phyloP scores from a whole-genome alignment of 164 flowering plant species.

The Tetracentron sinense region DNA sequence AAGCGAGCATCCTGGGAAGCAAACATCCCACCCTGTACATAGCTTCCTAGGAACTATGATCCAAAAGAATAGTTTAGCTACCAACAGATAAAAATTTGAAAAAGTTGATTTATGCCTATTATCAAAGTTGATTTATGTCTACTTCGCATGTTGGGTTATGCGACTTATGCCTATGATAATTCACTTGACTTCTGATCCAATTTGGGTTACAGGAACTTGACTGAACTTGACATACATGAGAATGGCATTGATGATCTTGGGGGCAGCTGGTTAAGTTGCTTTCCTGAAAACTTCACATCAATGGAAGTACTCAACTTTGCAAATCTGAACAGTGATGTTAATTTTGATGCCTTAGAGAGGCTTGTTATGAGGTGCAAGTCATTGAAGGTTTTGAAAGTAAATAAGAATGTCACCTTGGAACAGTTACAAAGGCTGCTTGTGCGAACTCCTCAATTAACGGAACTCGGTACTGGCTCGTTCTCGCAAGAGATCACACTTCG shows the following conservation, averaged over 20 bases:
- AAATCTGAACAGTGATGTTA: conserved; percentile 33
- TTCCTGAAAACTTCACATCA: conserved; percentile 68
- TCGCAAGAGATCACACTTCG: conserved; percentile 38
- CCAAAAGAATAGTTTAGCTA: too few relatives aligned
- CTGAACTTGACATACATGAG: conserved; percentile 50
- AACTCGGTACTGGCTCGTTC: conserved; percentile 71
- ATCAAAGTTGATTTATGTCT: too few relatives aligned
- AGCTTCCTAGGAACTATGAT: too few relatives aligned
- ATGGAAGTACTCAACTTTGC: conserved; percentile 71
- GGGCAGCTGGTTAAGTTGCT: conserved; percentile 63
- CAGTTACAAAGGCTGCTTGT: conserved; percentile 54
- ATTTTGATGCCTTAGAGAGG: conserved; percentile 40
- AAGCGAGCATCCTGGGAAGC: too few relatives aligned
- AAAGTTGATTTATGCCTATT: too few relatives aligned
- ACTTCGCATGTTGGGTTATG: too few relatives aligned
- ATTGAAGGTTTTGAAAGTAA: conserved; percentile 58
- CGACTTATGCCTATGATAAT: too few relatives aligned
- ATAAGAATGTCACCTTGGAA: conserved; percentile 46
- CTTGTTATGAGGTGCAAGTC: conserved; percentile 50
- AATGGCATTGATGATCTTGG: conserved; percentile 36
- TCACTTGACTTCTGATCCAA: background rate
- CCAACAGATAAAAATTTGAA: background rate
- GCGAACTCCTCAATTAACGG: conserved; percentile 51
- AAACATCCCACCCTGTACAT: too few relatives aligned
- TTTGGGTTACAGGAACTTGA: conserved; percentile 30